Evolutionary conservation across 805 yeast genomes (phyloP).

Genomic region (Candida vartiovaarae): DNA sequence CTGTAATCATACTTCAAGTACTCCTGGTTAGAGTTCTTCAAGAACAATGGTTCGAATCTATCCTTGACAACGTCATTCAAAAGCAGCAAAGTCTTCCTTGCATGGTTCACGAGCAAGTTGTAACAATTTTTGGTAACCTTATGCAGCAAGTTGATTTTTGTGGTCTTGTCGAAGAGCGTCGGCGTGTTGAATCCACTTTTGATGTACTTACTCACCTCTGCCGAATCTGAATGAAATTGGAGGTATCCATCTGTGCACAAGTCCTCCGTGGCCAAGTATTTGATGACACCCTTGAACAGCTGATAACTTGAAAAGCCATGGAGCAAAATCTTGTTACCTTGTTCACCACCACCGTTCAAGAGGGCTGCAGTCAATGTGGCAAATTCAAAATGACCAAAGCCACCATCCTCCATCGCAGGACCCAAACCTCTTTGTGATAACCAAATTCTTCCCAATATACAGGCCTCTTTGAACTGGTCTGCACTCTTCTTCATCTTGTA

Average conservation of each 20-base stretch:
- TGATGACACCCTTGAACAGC: slow-evolving; percentile 81
- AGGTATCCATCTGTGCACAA: slow-evolving; percentile 54
- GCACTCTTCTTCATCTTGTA: slow-evolving; percentile 71
- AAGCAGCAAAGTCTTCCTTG: slow-evolving; percentile 57
- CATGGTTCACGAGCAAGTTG: slow-evolving; percentile 52
- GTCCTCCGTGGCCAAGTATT: slow-evolving; percentile 77
- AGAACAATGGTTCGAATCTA: slow-evolving; percentile 71
- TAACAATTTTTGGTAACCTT: slow-evolving; percentile 71
- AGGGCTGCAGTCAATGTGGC: slow-evolving; percentile 74
- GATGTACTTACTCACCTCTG: slow-evolving; percentile 31
- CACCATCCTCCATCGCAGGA: slow-evolving; percentile 57
- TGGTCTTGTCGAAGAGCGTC: slow-evolving; percentile 65
- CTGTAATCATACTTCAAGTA: slow-evolving; percentile 59
- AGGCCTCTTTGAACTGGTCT: slow-evolving; percentile 81
- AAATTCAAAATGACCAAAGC: slow-evolving; percentile 92
- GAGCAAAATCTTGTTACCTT: slow-evolving; percentile 68
- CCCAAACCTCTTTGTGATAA: slow-evolving; percentile 77
- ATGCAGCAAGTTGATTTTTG: slow-evolving; percentile 75
- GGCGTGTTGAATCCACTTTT: slow-evolving; percentile 66
- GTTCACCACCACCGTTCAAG: slow-evolving; percentile 73
- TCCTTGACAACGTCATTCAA: slow-evolving; percentile 78
- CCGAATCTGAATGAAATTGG: slow-evolving; percentile 48
- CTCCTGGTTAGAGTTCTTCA: slow-evolving; percentile 48
- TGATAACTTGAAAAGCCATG: slow-evolving; percentile 93
- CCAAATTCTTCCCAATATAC: slow-evolving; percentile 85